Conservation (phyloP, 2,329 filamentous ascomycete species). For the Aspergillus sp. region DNA sequence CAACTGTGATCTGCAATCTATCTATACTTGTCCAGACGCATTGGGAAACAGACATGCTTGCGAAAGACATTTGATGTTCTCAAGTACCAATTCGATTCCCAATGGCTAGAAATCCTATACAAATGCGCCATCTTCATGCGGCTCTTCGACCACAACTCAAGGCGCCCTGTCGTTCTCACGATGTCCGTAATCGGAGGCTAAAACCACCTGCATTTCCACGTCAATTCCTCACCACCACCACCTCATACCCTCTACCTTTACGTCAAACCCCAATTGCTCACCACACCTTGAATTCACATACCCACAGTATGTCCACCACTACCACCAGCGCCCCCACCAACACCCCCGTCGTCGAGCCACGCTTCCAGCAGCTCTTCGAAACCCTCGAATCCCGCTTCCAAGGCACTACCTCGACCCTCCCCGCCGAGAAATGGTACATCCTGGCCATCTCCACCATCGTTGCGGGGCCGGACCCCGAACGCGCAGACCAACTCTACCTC, state of each 20-base stretch:
- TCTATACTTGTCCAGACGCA: not conserved
- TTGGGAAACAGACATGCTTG: not conserved
- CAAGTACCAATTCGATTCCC: too few relatives aligned
- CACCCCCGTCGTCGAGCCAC: conserved; percentile 22
- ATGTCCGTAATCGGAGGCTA: not conserved
- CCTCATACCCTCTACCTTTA: not conserved
- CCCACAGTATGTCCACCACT: conserved; percentile 10
- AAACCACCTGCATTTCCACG: not conserved
- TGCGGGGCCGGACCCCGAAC: conserved; percentile 53
- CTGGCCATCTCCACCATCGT: conserved; percentile 46
- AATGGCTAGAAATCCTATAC: too few relatives aligned
- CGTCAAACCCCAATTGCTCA: not conserved
- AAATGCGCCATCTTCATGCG: not conserved
- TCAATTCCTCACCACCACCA: not conserved
- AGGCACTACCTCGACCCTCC: conserved; percentile 20
- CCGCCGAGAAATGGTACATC: conserved; percentile 34
- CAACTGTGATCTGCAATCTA: not conserved
- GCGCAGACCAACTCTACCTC: conserved; percentile 55
- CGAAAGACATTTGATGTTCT: not conserved
- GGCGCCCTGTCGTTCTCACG: not conserved
- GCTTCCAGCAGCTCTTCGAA: conserved; percentile 29
- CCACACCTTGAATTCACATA: not conserved
- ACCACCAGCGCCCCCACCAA: conserved; percentile 12
- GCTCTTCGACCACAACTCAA: not conserved
- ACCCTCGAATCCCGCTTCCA: conserved; percentile 30